Evolutionary conservation across 176 grass and related monocot genomes (phyloP).

Genomic region (Avena sativa): DNA sequence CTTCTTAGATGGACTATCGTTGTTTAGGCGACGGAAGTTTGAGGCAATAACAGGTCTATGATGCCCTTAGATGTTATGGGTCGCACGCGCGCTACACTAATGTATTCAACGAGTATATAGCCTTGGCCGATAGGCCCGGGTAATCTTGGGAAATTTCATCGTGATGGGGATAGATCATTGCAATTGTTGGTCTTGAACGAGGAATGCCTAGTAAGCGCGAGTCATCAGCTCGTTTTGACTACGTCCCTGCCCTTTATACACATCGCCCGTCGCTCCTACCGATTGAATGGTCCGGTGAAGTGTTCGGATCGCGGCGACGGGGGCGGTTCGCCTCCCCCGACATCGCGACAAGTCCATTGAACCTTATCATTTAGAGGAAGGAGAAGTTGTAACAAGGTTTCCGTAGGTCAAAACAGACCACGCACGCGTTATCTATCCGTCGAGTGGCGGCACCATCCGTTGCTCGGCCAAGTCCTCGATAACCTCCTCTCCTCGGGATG

Average conservation of each 20-base stretch:
- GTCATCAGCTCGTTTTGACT: not conserved
- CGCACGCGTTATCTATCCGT: no score
- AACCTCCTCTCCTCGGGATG: no score
- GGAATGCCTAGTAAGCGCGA: constrained; percentile 84
- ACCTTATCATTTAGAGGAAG: constrained; percentile 69
- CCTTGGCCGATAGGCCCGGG: constrained; percentile 65
- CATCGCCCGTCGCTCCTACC: not conserved
- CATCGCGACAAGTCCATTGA: constrained; percentile 37
- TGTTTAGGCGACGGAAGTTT: no score
- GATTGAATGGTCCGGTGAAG: constrained; percentile 24
- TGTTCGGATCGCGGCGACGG: not conserved
- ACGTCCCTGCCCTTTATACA: not conserved
- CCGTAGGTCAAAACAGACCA: no score
- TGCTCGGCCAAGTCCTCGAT: no score
- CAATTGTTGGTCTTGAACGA: constrained; percentile 89
- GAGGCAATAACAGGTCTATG: constrained; percentile 61
- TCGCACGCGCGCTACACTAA: constrained; percentile 70
- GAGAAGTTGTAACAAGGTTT: constrained; percentile 70
- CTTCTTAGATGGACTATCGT: constrained; percentile 56
- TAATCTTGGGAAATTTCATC: constrained; percentile 86
- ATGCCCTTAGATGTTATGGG: constrained; percentile 84
- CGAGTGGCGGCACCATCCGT: no score
- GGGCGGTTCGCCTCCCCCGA: constrained; percentile 8
- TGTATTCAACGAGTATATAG: constrained; percentile 84
- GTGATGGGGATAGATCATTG: constrained; percentile 94